Evolutionary conservation across 352 stramenopile genomes (phyloP), one percentile per base, ranked within the genome.

Genomic region (Pythium chondricola): DNA sequence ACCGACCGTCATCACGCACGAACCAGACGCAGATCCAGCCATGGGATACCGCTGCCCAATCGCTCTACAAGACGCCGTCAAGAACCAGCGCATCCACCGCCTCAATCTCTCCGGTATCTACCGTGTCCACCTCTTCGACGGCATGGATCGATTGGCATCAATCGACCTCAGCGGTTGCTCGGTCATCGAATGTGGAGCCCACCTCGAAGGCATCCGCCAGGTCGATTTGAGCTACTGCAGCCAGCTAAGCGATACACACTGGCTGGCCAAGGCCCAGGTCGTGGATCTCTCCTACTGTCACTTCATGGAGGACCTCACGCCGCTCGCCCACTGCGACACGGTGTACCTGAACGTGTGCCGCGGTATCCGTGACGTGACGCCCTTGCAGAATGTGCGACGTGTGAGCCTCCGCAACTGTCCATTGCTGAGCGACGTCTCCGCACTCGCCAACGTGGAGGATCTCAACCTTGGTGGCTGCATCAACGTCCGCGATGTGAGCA

Each of bases 221-320:
- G 61, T 88, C 2, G 74, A 88, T 38, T 30, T 88, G 37, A 82
- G 67, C 36, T 88, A 88, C 50, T 88, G 77, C 50, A 74, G 63
- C 43, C 67, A 74, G 27, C 46, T 88, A n/a, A 48, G 54, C 11
- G 65, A 83, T 54, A 39, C 86, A 4, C 56, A 53, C 20, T 84
- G 71, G 48, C 57, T 88, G 11, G 37, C 43, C 16, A 24, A 50
- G 6, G 62, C 69, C 9, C 47, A 64, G 40, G 57, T 62, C 30
- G 71, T 86, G 7, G 71, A 86, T 35, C 58, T 88, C 16, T 85
- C 71, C 14, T 88, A 88, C 52, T 88, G 77, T 49, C 77, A 88
- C 58, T 56, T 33, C 13, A 55, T 89, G 22, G 57, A 53, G 1
- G 59, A 85, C 42, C 58, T 89, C 22, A 26, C 50, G 24, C 61